Base-by-base conservation (phyloP, 2,329 filamentous ascomycete species). In the Apiospora arundinis region DNA sequence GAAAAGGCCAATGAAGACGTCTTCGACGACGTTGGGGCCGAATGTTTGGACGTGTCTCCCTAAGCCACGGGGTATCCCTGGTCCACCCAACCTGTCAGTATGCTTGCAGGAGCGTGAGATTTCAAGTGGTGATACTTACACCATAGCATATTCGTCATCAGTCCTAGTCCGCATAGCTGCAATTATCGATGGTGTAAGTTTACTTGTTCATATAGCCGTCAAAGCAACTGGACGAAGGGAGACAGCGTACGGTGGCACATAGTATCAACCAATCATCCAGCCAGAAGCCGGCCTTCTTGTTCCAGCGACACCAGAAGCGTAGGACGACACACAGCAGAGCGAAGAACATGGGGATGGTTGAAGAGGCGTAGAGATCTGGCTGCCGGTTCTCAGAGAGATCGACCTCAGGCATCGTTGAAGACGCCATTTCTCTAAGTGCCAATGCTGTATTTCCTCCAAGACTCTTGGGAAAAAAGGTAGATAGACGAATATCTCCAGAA, bases 201-300 rank as follows among this genome's bases (percentile, higher is more conserved):
- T 48, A 48, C 6, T 11, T 48, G 21, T 9, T 48, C 18, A 48
- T 48, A n/a, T 18, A 32, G 3, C 32, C 3, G 32, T 32, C 32
- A 32, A 32, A 6, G 32, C 3, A 6, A 32, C 32, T 32, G 3
- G 6, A 6, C 3, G 32, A 23, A 48, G 21, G 46, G 46, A 48
- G 46, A 23, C 21, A 21, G 16, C 67, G 48, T 69, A 69, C 67
- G 23, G 45, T 28, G 21, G 25, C 45, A n/a, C n/a, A 46, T 5
- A 69, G 67, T 16, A 73, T 44, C 8, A 72, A 44, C 65, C 67
- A 72, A 46, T 73, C 69, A n/a, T 73, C 72, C 9, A 71, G 32
- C 69, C 69, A 72, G 16, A 72, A 28, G 5, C 68, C 45, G 6
- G 63, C 69, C 28, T 65, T 23, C 11, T 68, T 71, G 12, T 11